Base-by-base conservation (phyloP, 495 filamentous ascomycete species). In the Melanomma pulvis-pyrius region DNA sequence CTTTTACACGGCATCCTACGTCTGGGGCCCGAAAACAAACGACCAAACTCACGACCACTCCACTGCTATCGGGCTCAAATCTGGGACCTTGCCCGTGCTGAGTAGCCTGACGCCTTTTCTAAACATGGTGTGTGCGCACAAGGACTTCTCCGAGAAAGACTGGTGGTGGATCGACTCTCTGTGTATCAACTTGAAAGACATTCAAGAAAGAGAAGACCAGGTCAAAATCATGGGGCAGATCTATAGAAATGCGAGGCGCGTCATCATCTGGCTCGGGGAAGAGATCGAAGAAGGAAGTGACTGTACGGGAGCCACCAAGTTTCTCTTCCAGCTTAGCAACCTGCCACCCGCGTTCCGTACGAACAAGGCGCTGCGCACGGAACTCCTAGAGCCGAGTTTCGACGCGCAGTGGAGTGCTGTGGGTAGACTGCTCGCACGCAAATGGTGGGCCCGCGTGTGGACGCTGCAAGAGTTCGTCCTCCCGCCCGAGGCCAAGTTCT, bases 131-230 rank as follows among this genome's bases (percentile, higher is more conserved):
- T 8, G 1, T 6, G 11, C 12, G 15, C 44, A 54, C 22, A 17
- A 22, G 17, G 32, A 58, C 30, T 65, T 58, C 47, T n/a, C 13
- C 3, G 47, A 46, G 19, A 47, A 47, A 19, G 48, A 59, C 15
- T 66, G 56, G 55, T 66, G 63, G 63, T 66, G 63, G 63, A 53
- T 66, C 17, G 63, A 66, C 39, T 52, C 44, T 1, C 6, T 66
- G 2, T 66, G 63, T 47, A 60, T 66, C 21, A 60, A 66, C 32
- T 25, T 59, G 2, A 34, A 32, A 11, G 48, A 60, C 52, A 24
- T 21, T 1, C n/a, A 53, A 26, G 63, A 66, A 47, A 6, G 63
- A 19, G 32, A 17, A 3, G 30, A 44, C 12, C 63, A 66, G 30
- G 63, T 66, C 9, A 19, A 21, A 32, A 53, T 66, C 32, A 66